Evolutionary conservation across 1,284 basidiomycete species (phyloP).

Genomic region (Rhodotorula sp.): DNA sequence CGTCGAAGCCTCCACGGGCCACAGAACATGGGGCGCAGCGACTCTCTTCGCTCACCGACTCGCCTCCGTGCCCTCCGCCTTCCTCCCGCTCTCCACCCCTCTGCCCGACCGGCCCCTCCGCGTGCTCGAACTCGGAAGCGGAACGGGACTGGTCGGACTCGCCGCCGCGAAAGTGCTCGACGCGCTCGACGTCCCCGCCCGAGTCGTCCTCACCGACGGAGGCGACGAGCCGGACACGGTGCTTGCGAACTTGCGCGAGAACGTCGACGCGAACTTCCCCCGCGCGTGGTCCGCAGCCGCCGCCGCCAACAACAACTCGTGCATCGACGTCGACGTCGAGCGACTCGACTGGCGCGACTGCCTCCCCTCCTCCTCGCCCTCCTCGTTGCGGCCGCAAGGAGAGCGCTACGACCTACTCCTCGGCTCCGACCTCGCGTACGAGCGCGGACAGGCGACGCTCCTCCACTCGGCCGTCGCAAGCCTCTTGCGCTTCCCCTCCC

Average conservation of each 20-base stretch:
- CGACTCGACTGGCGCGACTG: conserved; percentile 70
- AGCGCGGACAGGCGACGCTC: conserved; percentile 64
- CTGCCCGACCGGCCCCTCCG: neutral
- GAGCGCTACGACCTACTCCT: conserved; percentile 64
- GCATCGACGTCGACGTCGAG: conserved; percentile 50
- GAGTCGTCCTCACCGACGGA: conserved; percentile 63
- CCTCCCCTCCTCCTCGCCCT: conserved; percentile 20
- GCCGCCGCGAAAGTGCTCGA: conserved; percentile 3
- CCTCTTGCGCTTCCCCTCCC: conserved; percentile 56
- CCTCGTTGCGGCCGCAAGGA: neutral
- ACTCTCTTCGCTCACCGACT: conserved; percentile 18
- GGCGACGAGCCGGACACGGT: conserved; percentile 55
- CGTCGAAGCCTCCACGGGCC: conserved; percentile 28
- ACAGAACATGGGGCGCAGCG: conserved; percentile 33
- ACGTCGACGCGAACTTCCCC: conserved; percentile 61
- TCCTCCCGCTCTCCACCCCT: neutral
- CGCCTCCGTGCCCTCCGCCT: conserved; percentile 1
- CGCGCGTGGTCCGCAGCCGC: conserved; percentile 7
- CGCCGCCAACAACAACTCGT: too few species aligned
- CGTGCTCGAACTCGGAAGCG: conserved; percentile 33
- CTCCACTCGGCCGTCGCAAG: conserved; percentile 59
- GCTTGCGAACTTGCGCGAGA: conserved; percentile 67
- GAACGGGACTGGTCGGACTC: conserved; percentile 38
- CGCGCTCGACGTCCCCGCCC: too few species aligned
- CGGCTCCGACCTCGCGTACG: conserved; percentile 75